Conservation (phyloP, 106 monocot species). For the Phalaenopsis equestris region DNA sequence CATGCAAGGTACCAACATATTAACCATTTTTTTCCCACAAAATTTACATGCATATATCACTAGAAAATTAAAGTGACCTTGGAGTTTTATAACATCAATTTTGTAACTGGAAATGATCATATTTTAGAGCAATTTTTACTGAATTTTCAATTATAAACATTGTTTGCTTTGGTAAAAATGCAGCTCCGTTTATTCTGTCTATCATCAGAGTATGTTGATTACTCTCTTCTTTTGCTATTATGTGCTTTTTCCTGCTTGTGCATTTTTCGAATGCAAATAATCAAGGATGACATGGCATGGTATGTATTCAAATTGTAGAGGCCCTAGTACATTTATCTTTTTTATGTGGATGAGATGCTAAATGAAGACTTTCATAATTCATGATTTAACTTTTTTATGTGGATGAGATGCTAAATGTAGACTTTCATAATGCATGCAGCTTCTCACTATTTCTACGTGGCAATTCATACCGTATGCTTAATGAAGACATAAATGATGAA, state of each 20-base stretch:
- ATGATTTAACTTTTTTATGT: not conserved
- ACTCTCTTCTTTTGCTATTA: not conserved
- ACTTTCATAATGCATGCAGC: not conserved
- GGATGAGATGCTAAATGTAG: not conserved
- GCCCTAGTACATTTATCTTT: not conserved
- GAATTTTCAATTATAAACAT: not conserved
- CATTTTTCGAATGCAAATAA: not conserved
- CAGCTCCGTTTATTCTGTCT: not conserved
- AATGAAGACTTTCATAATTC: not conserved
- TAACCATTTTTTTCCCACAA: not conserved
- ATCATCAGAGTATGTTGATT: not conserved
- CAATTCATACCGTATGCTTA: not conserved
- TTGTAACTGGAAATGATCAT: not conserved
- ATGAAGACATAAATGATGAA: too few species aligned
- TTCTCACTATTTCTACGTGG: not conserved
- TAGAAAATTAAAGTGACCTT: not conserved
- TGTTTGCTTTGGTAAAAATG: not conserved
- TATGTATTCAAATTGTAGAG: not conserved
- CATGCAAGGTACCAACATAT: constrained; percentile 31
- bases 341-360: not conserved
- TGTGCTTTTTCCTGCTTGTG: not conserved
- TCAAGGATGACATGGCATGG: not conserved
- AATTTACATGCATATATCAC: not conserved
- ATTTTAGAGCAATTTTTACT: not conserved
- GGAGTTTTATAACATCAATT: not conserved